Evolutionary conservation across 805 yeast genomes (phyloP).

Genomic region (Teunomyces tritomae): DNA sequence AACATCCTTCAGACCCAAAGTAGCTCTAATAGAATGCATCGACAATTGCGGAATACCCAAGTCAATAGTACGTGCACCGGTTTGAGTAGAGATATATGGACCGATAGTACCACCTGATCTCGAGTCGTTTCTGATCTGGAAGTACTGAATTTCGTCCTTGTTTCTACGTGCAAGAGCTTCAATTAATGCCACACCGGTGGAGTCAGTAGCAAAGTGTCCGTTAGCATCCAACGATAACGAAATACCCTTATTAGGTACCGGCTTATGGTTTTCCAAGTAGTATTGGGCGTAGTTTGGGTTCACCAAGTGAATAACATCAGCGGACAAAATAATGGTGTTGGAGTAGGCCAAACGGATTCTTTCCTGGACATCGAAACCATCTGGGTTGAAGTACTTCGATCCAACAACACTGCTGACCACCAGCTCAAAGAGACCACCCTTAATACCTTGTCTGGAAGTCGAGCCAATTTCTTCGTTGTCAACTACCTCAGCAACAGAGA

Average conservation of each 20-base stretch:
- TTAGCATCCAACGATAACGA: conserved; percentile 72
- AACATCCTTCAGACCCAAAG: conserved; percentile 74
- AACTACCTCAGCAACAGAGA: conserved; percentile 61
- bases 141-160: conserved; percentile 68
- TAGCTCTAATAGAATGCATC: conserved; percentile 85
- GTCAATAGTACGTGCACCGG: conserved; percentile 77
- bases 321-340: conserved; percentile 74
- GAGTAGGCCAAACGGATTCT: conserved; percentile 50
- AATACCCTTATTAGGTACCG: conserved; percentile 75
- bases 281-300: conserved; percentile 74
- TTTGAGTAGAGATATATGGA: conserved; percentile 58
- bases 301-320: conserved; percentile 79
- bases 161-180: conserved; percentile 67
- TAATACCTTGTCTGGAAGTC: conserved; percentile 75
- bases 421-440: conserved; percentile 69
- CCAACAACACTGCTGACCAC: conserved; percentile 56
- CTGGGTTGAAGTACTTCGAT: conserved; percentile 21
- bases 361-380: conserved; percentile 21
- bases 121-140: conserved; percentile 83
- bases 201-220: conserved; percentile 82
- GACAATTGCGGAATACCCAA: conserved; percentile 80
- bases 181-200: conserved; percentile 65
- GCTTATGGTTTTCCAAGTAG: conserved; percentile 75
- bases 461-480: conserved; percentile 88
- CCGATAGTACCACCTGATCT: conserved; percentile 91